These are phyloP conservation scores for Ustilago nuda DNA, from an alignment of 1,284 basidiomycete genomes.

Conservation along the genomic window DNA sequence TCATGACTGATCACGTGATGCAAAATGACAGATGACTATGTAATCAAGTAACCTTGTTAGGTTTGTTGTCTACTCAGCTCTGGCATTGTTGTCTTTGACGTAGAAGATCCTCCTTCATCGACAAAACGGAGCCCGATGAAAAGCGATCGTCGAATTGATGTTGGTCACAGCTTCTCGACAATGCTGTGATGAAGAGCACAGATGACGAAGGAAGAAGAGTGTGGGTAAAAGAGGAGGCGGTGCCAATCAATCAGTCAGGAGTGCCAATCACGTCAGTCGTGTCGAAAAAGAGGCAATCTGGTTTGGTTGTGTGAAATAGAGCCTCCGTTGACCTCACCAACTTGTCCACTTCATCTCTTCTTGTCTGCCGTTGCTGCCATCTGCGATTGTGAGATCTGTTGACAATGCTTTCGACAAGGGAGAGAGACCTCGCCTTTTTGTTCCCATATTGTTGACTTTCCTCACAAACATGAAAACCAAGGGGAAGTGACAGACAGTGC, in stretches of 20 bases:
- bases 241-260: background rate
- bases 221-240: slow-evolving; percentile 6
- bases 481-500: background rate
- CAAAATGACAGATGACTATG: slow-evolving; percentile 15
- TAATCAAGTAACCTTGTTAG: slow-evolving; percentile 8
- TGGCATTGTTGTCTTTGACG: slow-evolving; percentile 7
- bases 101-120: background rate
- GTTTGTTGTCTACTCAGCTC: background rate
- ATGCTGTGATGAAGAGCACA: slow-evolving; percentile 14
- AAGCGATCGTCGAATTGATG: background rate
- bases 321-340: slow-evolving; percentile 6
- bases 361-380: background rate
- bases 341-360: background rate
- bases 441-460: background rate
- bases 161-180: background rate
- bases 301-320: slow-evolving; percentile 6
- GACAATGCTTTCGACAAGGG: background rate
- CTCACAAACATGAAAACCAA: background rate
- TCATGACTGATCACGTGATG: no score
- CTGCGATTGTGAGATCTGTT: background rate
- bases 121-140: background rate
- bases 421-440: background rate
- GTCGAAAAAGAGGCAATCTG: slow-evolving; percentile 36
- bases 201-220: slow-evolving; percentile 8
- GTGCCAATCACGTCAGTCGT: slow-evolving; percentile 45